These are phyloP conservation scores for Lecanosticta acicola DNA, from an alignment of 2,329 filamentous ascomycete genomes.

Conservation along the genomic window DNA sequence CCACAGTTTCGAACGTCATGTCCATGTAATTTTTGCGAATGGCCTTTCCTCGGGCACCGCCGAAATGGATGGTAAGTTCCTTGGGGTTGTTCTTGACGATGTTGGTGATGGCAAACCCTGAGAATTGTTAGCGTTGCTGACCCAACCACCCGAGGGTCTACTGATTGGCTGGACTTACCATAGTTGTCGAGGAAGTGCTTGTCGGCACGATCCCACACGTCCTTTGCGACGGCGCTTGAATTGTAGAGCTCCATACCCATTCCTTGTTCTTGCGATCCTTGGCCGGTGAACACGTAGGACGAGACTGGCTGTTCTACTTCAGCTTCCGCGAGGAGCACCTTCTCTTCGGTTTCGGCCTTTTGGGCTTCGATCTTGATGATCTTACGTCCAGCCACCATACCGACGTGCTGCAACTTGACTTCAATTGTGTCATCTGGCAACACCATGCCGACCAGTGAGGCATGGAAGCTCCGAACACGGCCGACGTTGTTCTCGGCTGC, in stretches of 20 bases:
- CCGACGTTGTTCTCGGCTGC: conserved; percentile 98
- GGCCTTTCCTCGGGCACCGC: conserved; percentile 90
- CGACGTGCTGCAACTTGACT: conserved; percentile 91
- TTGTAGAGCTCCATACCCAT: conserved; percentile 99
- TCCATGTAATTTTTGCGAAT: conserved; percentile 99
- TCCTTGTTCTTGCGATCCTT: conserved; percentile 96
- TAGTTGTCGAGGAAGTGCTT: conserved; percentile 99
- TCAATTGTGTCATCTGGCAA: conserved; percentile 92
- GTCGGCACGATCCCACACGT: conserved; percentile 96
- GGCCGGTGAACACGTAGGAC: conserved; percentile 95
- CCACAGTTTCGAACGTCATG: conserved; percentile 99
- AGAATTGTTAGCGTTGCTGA: conserved; percentile 7
- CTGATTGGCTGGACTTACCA: conserved; percentile 67
- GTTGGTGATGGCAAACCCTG: conserved; percentile 92
- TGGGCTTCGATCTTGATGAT: conserved; percentile 97
- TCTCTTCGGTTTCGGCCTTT: conserved; percentile 94
- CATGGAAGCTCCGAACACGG: conserved; percentile 94
- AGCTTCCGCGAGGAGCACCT: conserved; percentile 89
- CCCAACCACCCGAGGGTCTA: too few species aligned
- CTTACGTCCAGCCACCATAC: conserved; percentile 97
- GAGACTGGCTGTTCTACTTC: conserved; percentile 97
- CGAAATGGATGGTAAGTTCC: conserved; percentile 96
- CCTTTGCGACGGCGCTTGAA: conserved; percentile 87
- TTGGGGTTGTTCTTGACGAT: conserved; percentile 99
- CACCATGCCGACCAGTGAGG: conserved; percentile 96